phyloP scores from a whole-genome alignment of 345 rosid genomes.

The Cardamine resedifolia region DNA sequence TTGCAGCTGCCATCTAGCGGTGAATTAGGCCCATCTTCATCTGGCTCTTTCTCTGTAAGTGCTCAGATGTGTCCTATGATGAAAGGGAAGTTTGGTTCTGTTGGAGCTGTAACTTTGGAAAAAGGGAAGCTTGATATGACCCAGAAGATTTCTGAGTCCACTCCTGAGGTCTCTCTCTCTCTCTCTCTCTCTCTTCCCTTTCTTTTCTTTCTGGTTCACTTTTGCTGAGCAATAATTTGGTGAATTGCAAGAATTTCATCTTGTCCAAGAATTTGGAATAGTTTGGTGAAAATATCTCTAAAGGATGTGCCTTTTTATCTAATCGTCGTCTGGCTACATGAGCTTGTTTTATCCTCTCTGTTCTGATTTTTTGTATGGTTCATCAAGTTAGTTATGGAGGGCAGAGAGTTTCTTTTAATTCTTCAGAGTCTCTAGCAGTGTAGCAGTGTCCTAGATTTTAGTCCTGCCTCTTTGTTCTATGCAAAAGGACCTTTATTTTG shows the following conservation, averaged over 20 bases:
- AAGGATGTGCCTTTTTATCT: neutral
- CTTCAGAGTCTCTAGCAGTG: neutral
- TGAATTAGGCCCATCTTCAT: constrained; percentile 31
- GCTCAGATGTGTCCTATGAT: constrained; percentile 62
- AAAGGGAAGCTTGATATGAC: constrained; percentile 80
- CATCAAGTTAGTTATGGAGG: neutral
- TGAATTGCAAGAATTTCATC: neutral
- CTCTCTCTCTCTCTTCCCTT: constrained; percentile 29
- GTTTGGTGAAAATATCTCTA: constrained; percentile 6
- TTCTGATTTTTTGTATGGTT: neutral
- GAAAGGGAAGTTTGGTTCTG: constrained; percentile 66
- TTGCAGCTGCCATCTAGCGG: constrained; percentile 43
- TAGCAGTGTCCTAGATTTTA: neutral
- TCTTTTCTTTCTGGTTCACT: neutral
- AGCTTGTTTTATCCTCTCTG: constrained; percentile 2
- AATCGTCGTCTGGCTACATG: neutral
- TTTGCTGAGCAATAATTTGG: neutral
- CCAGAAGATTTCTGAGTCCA: constrained; percentile 55
- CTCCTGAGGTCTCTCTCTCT: constrained; percentile 68
- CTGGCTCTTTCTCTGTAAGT: constrained; percentile 33
- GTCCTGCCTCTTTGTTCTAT: neutral
- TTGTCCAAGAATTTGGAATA: constrained; percentile 2
- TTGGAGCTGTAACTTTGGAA: constrained; percentile 85
- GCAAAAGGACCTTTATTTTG: neutral
- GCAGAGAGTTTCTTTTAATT: neutral